A percentile compares a stretch with the other conserved stretches of the same genome.
Evolutionary conservation across 208 protist genomes (phyloP).

Genomic region (Trichomonas gallinae): DNA sequence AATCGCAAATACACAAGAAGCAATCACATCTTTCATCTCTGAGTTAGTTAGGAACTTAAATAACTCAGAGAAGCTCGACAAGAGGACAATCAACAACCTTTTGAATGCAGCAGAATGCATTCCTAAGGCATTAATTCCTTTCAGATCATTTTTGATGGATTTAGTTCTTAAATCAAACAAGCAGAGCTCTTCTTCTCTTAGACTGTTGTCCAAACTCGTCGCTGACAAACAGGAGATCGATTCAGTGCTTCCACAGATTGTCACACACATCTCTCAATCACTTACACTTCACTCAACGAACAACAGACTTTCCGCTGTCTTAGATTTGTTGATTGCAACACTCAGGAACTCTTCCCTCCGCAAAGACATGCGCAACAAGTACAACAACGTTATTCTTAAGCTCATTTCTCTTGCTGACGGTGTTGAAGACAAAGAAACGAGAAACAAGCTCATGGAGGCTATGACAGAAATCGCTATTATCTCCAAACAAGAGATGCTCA

Average conservation of each 20-base stretch:
- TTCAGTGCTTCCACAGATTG: not conserved
- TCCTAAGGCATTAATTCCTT: not conserved
- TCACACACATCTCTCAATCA: not conserved
- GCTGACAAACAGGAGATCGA: not conserved
- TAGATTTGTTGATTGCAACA: not conserved
- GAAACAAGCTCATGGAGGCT: not conserved
- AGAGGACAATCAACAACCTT: not conserved
- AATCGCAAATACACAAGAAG: not conserved
- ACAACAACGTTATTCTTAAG: not conserved
- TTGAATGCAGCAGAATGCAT: not conserved
- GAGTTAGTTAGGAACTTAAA: not conserved
- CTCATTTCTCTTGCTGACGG: not conserved
- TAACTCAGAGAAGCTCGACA: not conserved
- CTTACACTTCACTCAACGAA: not conserved
- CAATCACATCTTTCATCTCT: not conserved
- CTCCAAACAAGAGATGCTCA: not conserved
- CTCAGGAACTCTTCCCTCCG: not conserved
- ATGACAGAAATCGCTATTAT: not conserved
- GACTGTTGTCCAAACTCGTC: not conserved
- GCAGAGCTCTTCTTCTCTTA: not conserved
- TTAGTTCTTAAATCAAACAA: not conserved
- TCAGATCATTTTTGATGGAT: not conserved
- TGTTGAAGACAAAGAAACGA: not conserved
- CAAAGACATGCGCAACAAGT: not conserved
- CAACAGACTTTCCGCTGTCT: not conserved